Evolutionary conservation across 2,329 filamentous ascomycete species (phyloP), one percentile per base, ranked within the genome.

Genomic region (Microdochium trichocladiopsis): DNA sequence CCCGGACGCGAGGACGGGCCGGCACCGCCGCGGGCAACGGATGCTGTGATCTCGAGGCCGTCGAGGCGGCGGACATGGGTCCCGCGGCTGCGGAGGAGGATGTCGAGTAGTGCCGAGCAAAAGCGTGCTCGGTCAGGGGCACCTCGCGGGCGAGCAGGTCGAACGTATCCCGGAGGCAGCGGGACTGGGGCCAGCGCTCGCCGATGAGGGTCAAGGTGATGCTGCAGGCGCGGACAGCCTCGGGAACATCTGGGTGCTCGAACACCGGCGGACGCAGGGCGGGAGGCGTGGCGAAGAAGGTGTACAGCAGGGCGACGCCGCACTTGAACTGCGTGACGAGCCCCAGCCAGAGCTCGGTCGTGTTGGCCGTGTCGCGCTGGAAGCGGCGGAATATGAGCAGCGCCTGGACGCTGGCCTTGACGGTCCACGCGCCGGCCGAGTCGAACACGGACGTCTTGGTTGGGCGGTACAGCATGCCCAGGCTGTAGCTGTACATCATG

Each of bases 401-500:
- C 3, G 61, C 62, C 28, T 65, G 62, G 49, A 57, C 57, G 49
- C 62, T 61, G 0, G 61, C 61, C 43, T 62, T 58, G 2, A 65
- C 61, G 1, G 59, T 57, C 57, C 58, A 60, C 48, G 64, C 60
- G 12, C 62, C 62, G 2, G 63, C 57, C 6, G 59, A 49, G 0
- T 60, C 63, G 1, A 55, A 24, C 0, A 59, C 58, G 14, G 47
- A 59, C 14, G 55, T 45, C 24, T 58, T 59, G 2, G 60, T 63
- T 0, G 62, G 64, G 2, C 60, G 61, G 47, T 65, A 63, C 6
- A 65, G 56, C 50, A 59, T 63, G 2, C 62, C 55, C 2, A 66
- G 51, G 37, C 54, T 58, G 53, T 66, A 66, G 48, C 63, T 58
- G 50, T 66, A 65, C 21, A 66, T 63, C 61, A 65, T 63, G 25